Base-by-base conservation (phyloP, 306 rosid genomes). In the Cotoneaster glaucophyllus region DNA sequence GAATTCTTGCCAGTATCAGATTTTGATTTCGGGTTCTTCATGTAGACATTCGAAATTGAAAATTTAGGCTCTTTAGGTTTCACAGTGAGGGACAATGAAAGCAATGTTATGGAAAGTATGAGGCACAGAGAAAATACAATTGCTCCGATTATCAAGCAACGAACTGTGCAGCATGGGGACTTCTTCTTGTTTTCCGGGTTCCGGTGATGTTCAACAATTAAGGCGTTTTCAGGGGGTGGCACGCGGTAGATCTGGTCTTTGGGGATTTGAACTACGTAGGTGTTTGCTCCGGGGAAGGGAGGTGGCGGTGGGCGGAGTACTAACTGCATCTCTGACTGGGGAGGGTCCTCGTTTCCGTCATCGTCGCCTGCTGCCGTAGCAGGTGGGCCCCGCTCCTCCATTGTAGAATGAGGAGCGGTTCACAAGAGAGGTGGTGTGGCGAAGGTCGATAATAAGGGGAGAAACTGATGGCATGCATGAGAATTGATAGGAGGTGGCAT, bases 191-290 rank as follows among this genome's bases (percentile, higher is more conserved):
- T 21, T 0, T 10, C 18, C 0, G 69, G 39, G 2, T 80, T 76
- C 11, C 85, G 82, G 24, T 67, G 45, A 8, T 54, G 74, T 52
- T 91, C 88, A 4, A 80, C 65, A n/a, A 84, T 24, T 21, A 59
- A 4, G 2, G 92, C 88, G 43, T 91, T 89, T 67, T 91, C 89
- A 0, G 83, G 77, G 0, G 97, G 94, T 0, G 94, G 92, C 21
- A 91, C 80, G 0, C 87, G 82, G 71, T 87, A 89, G 34, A 91
- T 82, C 75, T 91, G 92, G 61, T 91, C 87, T 71, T 78, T 87
- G 0, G 94, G 97, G 78, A 89, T 68, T 41, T 87, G 94, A n/a
- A 91, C 84, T 8, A 91, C 85, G 82, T 89, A 89, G 44, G 85
- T 86, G 4, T 83, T 84, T 0, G 59, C 37, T 11, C 0, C 4